These are phyloP conservation scores for Tuctoria greenei DNA, from an alignment of 176 grass and related monocot species.

Conservation along the genomic window DNA sequence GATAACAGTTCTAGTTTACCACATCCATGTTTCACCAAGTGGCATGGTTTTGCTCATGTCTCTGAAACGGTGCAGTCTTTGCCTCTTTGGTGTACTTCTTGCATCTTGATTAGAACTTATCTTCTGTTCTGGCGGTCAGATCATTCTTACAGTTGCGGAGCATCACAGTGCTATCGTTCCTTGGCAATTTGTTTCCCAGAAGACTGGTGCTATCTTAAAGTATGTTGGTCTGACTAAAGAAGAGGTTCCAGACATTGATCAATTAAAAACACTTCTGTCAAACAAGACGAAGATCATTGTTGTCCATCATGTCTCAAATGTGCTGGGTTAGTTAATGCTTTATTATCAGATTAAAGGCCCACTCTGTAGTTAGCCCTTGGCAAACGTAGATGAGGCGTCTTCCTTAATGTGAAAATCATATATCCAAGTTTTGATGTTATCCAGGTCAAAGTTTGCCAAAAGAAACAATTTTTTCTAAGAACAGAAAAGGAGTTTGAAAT, in stretches of 20 bases:
- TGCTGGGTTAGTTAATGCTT: slow-evolving; percentile 60
- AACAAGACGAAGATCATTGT: slow-evolving; percentile 85
- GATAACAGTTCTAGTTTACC: slow-evolving; percentile 2
- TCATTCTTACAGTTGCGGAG: slow-evolving; percentile 81
- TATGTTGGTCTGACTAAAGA: slow-evolving; percentile 92
- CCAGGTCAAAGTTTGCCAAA: background rate
- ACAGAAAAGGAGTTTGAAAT: background rate
- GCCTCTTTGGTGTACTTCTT: slow-evolving; percentile 19
- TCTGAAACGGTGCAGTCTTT: background rate
- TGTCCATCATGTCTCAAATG: slow-evolving; percentile 82
- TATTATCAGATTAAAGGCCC: background rate
- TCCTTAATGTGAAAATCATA: background rate
- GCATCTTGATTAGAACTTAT: slow-evolving; percentile 16
- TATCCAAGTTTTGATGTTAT: background rate
- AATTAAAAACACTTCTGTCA: slow-evolving; percentile 77
- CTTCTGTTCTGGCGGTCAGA: slow-evolving; percentile 40
- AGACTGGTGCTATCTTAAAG: slow-evolving; percentile 73
- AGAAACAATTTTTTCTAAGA: background rate
- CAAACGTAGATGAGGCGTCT: background rate
- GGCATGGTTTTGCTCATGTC: background rate
- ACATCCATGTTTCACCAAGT: background rate
- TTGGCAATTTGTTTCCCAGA: slow-evolving; percentile 85
- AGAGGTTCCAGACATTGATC: slow-evolving; percentile 77
- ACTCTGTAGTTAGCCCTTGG: background rate
- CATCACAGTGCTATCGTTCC: slow-evolving; percentile 93